Evolutionary conservation across 2,329 filamentous ascomycete genomes (phyloP).

Genomic region (Hymenoscyphus infarciens): DNA sequence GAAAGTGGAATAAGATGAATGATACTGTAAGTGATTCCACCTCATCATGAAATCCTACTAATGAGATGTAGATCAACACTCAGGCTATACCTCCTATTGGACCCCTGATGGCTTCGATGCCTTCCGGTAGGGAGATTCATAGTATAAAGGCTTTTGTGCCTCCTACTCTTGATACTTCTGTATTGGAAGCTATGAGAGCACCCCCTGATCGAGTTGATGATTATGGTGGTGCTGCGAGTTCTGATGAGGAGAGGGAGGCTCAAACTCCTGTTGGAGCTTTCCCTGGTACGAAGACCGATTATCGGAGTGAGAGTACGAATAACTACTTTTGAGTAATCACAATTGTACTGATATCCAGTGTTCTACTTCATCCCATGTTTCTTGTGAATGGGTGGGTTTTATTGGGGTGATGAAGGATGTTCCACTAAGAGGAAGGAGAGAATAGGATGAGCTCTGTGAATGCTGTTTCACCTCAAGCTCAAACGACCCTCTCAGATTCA

Average conservation of each 20-base stretch:
- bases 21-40: slow-evolving; percentile 67
- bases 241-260: slow-evolving; percentile 36
- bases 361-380: no score
- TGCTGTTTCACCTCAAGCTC: no score
- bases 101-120: slow-evolving; percentile 72
- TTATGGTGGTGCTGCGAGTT: slow-evolving; percentile 38
- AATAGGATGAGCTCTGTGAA: no score
- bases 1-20: slow-evolving; percentile 90
- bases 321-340: slow-evolving; percentile 28
- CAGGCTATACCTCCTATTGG: slow-evolving; percentile 70
- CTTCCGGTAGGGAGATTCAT: slow-evolving; percentile 85
- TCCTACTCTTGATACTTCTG: slow-evolving; percentile 60
- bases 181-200: slow-evolving; percentile 59
- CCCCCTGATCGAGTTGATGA: slow-evolving; percentile 47
- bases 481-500: no score
- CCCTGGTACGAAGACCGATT: slow-evolving; percentile 45
- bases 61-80: slow-evolving; percentile 63
- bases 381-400: no score
- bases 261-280: slow-evolving; percentile 46
- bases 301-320: slow-evolving; percentile 29
- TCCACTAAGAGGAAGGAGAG: no score
- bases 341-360: background rate
- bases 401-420: no score
- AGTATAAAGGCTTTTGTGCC: slow-evolving; percentile 64
- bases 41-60: background rate